Percentiles rank a stretch among this genome's conserved stretches.
Evolutionary conservation across 371 early-diverging fungal genomes (phyloP).

Genomic region (Smittium culicis): DNA sequence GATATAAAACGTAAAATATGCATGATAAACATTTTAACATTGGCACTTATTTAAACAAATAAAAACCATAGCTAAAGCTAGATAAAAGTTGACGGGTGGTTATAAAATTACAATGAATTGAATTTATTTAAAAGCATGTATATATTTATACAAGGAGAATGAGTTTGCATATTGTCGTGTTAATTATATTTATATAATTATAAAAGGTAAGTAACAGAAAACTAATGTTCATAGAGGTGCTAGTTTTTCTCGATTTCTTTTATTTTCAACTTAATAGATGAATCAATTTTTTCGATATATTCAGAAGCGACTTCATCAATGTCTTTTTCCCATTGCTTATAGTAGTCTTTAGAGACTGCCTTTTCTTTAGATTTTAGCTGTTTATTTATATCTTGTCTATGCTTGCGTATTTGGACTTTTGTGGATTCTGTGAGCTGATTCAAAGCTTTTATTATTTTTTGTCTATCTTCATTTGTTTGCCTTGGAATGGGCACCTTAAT

Average conservation of each 20-base stretch:
- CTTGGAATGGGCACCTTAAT: conserved; percentile 77
- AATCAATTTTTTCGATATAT: background rate
- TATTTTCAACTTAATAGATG: background rate
- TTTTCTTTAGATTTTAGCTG: conserved; percentile 55
- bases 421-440: conserved; percentile 50
- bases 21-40: no score
- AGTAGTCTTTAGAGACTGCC: conserved; percentile 43
- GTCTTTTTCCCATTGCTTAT: conserved; percentile 43
- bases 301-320: conserved; percentile 20
- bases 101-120: no score
- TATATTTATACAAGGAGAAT: no score
- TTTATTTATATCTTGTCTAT: conserved; percentile 60
- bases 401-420: conserved; percentile 45
- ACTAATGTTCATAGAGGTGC: background rate
- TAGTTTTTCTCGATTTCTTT: background rate
- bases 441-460: conserved; percentile 56
- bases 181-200: no score
- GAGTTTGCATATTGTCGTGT: no score
- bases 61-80: no score
- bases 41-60: no score
- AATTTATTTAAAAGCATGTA: no score
- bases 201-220: background rate
- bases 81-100: no score
- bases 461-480: conserved; percentile 68
- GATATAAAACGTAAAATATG: no score